Conservation (phyloP, 2,329 filamentous ascomycete genomes). For the Aspergillus niger region DNA sequence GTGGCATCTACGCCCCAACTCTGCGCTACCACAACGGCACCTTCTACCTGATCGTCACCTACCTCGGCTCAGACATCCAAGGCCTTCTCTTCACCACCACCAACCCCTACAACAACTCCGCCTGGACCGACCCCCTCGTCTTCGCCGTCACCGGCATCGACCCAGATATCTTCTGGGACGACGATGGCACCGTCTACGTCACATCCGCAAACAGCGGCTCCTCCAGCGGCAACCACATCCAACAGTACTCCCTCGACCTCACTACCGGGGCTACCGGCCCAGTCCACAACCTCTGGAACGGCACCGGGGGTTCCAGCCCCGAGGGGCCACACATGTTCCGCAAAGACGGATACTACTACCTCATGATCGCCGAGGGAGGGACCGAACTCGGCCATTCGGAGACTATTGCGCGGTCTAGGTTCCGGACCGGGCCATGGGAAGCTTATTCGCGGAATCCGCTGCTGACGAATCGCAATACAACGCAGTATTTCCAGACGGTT, state of each 20-base stretch:
- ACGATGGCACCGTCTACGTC: slow-evolving; percentile 19
- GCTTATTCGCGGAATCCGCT: slow-evolving; percentile 44
- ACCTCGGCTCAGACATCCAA: slow-evolving; percentile 13
- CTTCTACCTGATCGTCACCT: slow-evolving; percentile 44
- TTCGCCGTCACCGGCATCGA: slow-evolving; percentile 20
- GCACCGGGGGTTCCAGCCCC: slow-evolving; percentile 46
- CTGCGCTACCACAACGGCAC: slow-evolving; percentile 42
- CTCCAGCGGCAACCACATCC: slow-evolving; percentile 6
- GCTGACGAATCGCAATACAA: slow-evolving; percentile 43
- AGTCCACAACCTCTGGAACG: slow-evolving; percentile 44
- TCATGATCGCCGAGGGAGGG: slow-evolving; percentile 31
- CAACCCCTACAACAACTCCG: slow-evolving; percentile 15
- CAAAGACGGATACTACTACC: slow-evolving; percentile 35
- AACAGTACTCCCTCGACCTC: slow-evolving; percentile 31
- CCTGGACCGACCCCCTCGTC: slow-evolving; percentile 20
- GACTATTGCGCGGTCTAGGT: slow-evolving; percentile 33
- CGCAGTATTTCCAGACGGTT: slow-evolving; percentile 52
- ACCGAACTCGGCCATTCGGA: slow-evolving; percentile 31
- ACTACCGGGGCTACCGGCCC: slow-evolving; percentile 20
- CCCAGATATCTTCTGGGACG: slow-evolving; percentile 28
- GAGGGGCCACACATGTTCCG: slow-evolving; percentile 36
- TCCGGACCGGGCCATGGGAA: slow-evolving; percentile 44
- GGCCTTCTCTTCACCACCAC: slow-evolving; percentile 20
- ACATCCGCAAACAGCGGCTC: slow-evolving; percentile 9
- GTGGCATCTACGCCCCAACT: slow-evolving; percentile 46